Conservation (phyloP, 164 flowering plant genomes). For the Annona squamosa region DNA sequence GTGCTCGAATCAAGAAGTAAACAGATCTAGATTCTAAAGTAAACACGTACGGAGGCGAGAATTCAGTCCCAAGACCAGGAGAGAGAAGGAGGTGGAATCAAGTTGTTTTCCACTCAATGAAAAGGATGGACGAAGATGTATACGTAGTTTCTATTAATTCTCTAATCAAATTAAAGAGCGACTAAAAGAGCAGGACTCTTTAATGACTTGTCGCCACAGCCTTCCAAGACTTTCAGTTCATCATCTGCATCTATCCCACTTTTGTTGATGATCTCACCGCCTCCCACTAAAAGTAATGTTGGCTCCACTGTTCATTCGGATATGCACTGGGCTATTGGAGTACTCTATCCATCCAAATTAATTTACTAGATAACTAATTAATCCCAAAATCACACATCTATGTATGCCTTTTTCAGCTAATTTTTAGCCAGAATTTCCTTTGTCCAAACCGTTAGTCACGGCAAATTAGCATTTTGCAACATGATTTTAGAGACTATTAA, state of each 20-base stretch:
- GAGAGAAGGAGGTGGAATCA: not conserved
- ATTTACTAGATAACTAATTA: too few relatives aligned
- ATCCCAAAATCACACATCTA: too few relatives aligned
- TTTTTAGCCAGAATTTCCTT: too few relatives aligned
- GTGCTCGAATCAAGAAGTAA: not conserved
- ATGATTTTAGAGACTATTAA: too few relatives aligned
- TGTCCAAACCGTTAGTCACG: too few relatives aligned
- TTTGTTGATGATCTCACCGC: not conserved
- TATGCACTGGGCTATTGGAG: not conserved
- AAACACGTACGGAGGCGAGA: not conserved
- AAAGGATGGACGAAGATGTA: not conserved
- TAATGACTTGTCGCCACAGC: not conserved
- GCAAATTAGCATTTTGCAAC: too few relatives aligned
- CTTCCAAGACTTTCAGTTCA: not conserved
- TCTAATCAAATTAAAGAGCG: not conserved
- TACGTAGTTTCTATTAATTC: too few relatives aligned
- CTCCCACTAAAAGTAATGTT: not conserved
- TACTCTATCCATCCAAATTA: not conserved
- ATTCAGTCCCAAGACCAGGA: not conserved
- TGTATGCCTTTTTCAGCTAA: too few relatives aligned
- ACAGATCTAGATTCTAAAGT: not conserved
- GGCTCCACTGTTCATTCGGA: not conserved
- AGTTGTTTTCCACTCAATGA: constrained; percentile 1
- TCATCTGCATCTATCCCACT: not conserved
- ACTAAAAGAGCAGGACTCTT: not conserved